Evolutionary conservation across 2,329 filamentous ascomycete genomes (phyloP).

Genomic region (Hypomyces rosellus): DNA sequence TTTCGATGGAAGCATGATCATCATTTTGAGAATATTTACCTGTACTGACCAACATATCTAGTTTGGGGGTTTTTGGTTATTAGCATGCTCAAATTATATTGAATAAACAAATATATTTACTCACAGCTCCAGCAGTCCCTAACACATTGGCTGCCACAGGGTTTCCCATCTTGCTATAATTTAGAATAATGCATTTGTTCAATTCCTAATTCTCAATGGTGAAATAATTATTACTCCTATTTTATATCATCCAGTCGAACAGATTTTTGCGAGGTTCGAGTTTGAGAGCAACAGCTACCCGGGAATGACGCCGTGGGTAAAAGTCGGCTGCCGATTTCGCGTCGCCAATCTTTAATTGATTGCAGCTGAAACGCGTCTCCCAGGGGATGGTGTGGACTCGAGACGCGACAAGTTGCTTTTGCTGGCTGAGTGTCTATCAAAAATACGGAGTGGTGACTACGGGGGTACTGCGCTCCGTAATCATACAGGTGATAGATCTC

Average conservation of each 20-base stretch:
- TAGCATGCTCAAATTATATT: not conserved
- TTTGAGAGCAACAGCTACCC: slow-evolving; percentile 7
- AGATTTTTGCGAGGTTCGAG: not conserved
- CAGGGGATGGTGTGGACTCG: not conserved
- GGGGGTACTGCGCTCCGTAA: not conserved
- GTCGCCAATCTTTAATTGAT: slow-evolving; percentile 20
- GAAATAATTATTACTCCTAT: too few relatives aligned
- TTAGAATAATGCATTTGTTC: too few relatives aligned
- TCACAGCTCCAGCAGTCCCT: slow-evolving; percentile 52
- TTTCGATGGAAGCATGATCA: not conserved
- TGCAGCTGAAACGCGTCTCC: slow-evolving; percentile 22
- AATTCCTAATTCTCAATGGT: too few relatives aligned
- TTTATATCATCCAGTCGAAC: too few relatives aligned
- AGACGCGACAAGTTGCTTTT: slow-evolving; percentile 11
- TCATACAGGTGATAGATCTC: too few relatives aligned
- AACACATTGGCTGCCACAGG: slow-evolving; percentile 52
- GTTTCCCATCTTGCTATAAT: slow-evolving; percentile 38
- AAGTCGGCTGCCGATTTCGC: not conserved
- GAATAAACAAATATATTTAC: slow-evolving; percentile 12
- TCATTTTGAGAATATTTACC: slow-evolving; percentile 27
- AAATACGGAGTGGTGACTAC: too few relatives aligned
- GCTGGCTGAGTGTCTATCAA: too few relatives aligned
- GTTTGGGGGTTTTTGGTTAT: not conserved
- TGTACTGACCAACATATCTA: slow-evolving; percentile 60
- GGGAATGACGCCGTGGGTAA: too few relatives aligned